Evolutionary conservation across 2,329 filamentous ascomycete species (phyloP), one percentile per base, ranked within the genome.

Genomic region (Lasiodiplodia citricola): DNA sequence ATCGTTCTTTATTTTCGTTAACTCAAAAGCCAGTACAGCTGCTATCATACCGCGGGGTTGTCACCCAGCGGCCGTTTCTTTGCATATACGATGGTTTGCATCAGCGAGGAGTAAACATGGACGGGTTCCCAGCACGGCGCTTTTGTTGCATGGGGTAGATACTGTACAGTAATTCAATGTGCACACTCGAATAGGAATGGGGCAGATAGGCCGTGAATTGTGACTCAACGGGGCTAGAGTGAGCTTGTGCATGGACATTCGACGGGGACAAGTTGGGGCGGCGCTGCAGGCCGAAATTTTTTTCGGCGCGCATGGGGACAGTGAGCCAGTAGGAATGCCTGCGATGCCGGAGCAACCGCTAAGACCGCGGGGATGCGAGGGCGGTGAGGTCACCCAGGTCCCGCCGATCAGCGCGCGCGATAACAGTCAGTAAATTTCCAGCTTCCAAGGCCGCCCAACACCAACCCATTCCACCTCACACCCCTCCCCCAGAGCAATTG

Each of bases 391-490:
- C 63, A 66, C 60, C 18, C 58, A 60, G 50, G 28, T 47, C 37
- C 47, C 64, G 55, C 65, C 47, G 55, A 58, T 58, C 47, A 50
- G 52, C 58, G 57, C 64, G 51, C 54, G 65, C 65, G 65, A 67
- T 67, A 67, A 67, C 56, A 62, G 38, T 56, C 35, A 23, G 25
- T 44, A 68, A 68, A 64, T 68, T 68, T 65, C 67, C 58, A 68
- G 67, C 67, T 68, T 38, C 51, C 58, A 44, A n/a, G 52, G 50
- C 50, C 44, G n/a, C 62, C 58, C 58, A 65, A 38, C 58, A 65
- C 52, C 60, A 52, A 25, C 18, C 31, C 47, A 52, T 65, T 51
- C 47, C 31, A 50, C 58, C 60, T 44, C 21, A 16, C 16, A 37
- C 41, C 23, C 23, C 16, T 37, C 18, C 6, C 47, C 21, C 31